Evolutionary conservation across 106 monocot genomes (phyloP).

Genomic region (Phalaenopsis equestris): DNA sequence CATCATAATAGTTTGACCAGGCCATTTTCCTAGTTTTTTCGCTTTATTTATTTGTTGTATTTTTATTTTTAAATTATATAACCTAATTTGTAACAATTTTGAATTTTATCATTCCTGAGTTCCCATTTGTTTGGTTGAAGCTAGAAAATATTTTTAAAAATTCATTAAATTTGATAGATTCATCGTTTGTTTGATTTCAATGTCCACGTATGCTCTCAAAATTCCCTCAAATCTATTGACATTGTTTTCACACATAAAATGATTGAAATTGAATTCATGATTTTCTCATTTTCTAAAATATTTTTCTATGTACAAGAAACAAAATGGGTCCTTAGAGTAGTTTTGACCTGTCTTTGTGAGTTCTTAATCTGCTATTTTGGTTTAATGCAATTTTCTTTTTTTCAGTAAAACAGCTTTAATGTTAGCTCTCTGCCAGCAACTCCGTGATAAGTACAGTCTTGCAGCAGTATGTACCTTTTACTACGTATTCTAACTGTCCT

Average conservation of each 20-base stretch:
- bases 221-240: not conserved
- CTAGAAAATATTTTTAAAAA: not conserved
- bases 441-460: constrained; percentile 91
- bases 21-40: too few species aligned
- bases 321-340: not conserved
- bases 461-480: constrained; percentile 62
- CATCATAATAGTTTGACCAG: too few species aligned
- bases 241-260: not conserved
- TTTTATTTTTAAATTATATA: not conserved
- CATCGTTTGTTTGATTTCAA: not conserved
- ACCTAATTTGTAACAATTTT: not conserved
- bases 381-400: not conserved
- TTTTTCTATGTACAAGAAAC: not conserved
- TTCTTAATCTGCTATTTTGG: not conserved
- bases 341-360: not conserved
- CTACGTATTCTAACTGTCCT: not conserved
- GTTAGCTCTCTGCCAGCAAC: constrained; percentile 72
- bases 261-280: not conserved
- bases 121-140: not conserved
- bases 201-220: not conserved
- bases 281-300: not conserved
- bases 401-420: constrained; percentile 94
- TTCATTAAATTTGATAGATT: not conserved
- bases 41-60: too few species aligned
- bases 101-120: not conserved